Evolutionary conservation across 805 yeast species (phyloP).

Genomic region (Tetrapisispora nanseiensis): DNA sequence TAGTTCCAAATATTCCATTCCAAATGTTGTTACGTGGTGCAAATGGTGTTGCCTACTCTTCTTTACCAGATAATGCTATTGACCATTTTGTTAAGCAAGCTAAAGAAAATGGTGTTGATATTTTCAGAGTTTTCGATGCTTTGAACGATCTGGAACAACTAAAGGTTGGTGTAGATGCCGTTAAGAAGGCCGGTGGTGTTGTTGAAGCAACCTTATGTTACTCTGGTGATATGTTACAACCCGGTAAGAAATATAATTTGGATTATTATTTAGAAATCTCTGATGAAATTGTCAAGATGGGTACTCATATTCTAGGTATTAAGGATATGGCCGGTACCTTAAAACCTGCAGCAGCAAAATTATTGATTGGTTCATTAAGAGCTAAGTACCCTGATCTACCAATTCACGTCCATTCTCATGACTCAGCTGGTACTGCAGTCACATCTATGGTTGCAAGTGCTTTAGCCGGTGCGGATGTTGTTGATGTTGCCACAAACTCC

Average conservation of each 20-base stretch:
- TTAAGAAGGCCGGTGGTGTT: slow-evolving; percentile 96
- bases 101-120: slow-evolving; percentile 90
- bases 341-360: slow-evolving; percentile 86
- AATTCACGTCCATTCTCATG: slow-evolving; percentile 98
- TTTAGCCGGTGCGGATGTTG: slow-evolving; percentile 94
- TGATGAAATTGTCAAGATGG: slow-evolving; percentile 79
- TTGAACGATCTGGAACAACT: slow-evolving; percentile 93
- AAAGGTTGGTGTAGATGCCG: slow-evolving; percentile 96
- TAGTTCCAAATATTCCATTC: slow-evolving; percentile 97
- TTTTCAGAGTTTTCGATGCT: slow-evolving; percentile 96
- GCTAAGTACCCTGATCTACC: slow-evolving; percentile 85
- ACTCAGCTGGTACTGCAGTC: slow-evolving; percentile 99
- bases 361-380: slow-evolving; percentile 73
- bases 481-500: slow-evolving; percentile 94
- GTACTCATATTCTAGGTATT: slow-evolving; percentile 94
- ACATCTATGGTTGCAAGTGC: slow-evolving; percentile 95
- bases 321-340: slow-evolving; percentile 99
- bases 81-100: slow-evolving; percentile 95
- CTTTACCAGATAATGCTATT: slow-evolving; percentile 96
- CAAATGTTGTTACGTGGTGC: slow-evolving; percentile 99
- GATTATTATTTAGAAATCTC: slow-evolving; percentile 78
- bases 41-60: slow-evolving; percentile 96
- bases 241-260: slow-evolving; percentile 92
- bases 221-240: slow-evolving; percentile 96
- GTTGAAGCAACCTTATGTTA: slow-evolving; percentile 98